phyloP scores from a whole-genome alignment of 306 rosid genomes.

The Vachellia collinsii region DNA sequence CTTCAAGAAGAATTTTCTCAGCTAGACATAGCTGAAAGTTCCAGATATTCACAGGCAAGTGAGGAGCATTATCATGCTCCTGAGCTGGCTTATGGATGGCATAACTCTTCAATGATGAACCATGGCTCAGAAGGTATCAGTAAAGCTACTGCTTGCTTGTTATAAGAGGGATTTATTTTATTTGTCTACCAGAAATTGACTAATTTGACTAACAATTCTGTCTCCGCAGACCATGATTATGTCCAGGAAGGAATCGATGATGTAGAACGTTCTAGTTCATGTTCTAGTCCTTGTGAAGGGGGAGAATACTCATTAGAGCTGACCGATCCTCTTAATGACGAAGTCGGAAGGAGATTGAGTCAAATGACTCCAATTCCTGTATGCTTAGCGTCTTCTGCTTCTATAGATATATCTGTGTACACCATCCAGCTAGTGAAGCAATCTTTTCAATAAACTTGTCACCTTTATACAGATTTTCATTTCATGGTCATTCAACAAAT shows the following conservation, averaged over 20 bases:
- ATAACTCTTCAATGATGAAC: slow-evolving; percentile 48
- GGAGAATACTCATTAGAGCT: slow-evolving; percentile 48
- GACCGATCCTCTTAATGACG: slow-evolving; percentile 54
- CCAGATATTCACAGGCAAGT: slow-evolving; percentile 47
- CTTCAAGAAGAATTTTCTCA: slow-evolving; percentile 79
- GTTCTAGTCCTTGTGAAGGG: slow-evolving; percentile 64
- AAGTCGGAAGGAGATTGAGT: slow-evolving; percentile 58
- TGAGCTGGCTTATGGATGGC: slow-evolving; percentile 52
- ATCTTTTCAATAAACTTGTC: slow-evolving; percentile 26
- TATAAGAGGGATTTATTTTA: slow-evolving; percentile 8
- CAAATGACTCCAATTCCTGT: slow-evolving; percentile 70
- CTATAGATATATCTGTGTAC: slow-evolving; percentile 36
- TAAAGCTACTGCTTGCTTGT: slow-evolving; percentile 14
- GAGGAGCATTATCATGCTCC: slow-evolving; percentile 54
- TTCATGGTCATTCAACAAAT: slow-evolving; percentile 28
- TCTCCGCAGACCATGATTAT: slow-evolving; percentile 45
- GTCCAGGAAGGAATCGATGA: slow-evolving; percentile 47
- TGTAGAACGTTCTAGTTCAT: slow-evolving; percentile 56
- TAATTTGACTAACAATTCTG: slow-evolving; percentile 27
- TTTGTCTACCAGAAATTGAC: slow-evolving; percentile 16
- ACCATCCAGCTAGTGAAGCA: slow-evolving; percentile 35
- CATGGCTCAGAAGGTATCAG: slow-evolving; percentile 52
- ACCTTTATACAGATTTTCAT: slow-evolving; percentile 2
- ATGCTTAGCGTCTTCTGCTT: slow-evolving; percentile 45
- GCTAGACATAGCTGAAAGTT: slow-evolving; percentile 54